These are phyloP conservation scores for Thelonectria olida DNA, from an alignment of 2,329 filamentous ascomycete genomes.

Conservation along the genomic window DNA sequence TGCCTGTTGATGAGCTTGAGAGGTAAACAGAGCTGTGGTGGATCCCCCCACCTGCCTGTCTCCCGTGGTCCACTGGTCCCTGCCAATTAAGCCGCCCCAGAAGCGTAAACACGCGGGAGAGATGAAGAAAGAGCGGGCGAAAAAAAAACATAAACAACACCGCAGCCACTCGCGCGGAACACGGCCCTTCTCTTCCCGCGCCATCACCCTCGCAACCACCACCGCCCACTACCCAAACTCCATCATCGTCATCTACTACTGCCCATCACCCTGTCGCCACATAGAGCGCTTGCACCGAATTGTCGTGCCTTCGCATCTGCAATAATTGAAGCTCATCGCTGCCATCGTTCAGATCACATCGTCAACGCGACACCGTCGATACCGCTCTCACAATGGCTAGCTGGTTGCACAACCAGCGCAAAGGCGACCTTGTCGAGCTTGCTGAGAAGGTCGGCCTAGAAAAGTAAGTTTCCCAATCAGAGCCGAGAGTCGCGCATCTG, in stretches of 20 bases:
- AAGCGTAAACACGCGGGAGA: constrained; percentile 5
- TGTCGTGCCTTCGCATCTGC: background rate
- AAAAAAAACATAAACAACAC: constrained; percentile 39
- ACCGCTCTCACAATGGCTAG: constrained; percentile 49
- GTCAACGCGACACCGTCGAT: constrained; percentile 41
- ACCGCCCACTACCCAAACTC: constrained; percentile 4
- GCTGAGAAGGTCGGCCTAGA: constrained; percentile 76
- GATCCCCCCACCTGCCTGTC: background rate
- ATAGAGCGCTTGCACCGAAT: background rate
- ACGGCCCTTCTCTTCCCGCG: constrained; percentile 12
- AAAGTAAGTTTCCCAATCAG: constrained; percentile 67
- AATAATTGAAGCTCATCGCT: constrained; percentile 6
- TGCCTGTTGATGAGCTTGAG: no score
- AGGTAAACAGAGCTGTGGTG: background rate
- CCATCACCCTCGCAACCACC: constrained; percentile 24
- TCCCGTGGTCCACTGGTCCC: no score
- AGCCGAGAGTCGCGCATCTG: constrained; percentile 9
- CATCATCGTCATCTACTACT: constrained; percentile 23
- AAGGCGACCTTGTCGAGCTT: constrained; percentile 79
- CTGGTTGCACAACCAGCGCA: constrained; percentile 85
- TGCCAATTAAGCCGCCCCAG: no score
- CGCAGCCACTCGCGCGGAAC: constrained; percentile 25
- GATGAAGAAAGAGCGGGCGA: background rate
- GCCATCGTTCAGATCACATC: constrained; percentile 10
- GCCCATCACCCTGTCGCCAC: constrained; percentile 14